Evolutionary conservation across 768 basidiomycete species (phyloP).

Genomic region (Lactarius tabidus): DNA sequence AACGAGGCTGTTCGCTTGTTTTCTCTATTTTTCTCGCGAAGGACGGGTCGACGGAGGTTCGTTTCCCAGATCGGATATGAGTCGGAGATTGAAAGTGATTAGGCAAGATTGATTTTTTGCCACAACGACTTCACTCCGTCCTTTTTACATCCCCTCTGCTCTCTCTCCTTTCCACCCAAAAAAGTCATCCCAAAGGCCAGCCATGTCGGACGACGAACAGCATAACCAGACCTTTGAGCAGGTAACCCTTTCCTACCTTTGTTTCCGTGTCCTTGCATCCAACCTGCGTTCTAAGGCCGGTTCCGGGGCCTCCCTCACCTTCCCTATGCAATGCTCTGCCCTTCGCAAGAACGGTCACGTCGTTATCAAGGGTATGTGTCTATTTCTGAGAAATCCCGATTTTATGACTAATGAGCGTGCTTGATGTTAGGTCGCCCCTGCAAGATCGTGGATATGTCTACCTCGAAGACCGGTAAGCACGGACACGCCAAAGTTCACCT

Average conservation of each 20-base stretch:
- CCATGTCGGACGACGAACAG: conserved; percentile 85
- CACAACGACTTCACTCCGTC: conserved; percentile 28
- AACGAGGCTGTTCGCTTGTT: neutral
- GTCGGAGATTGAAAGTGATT: conserved; percentile 43
- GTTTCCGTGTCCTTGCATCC: conserved; percentile 7
- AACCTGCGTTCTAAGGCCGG: conserved; percentile 43
- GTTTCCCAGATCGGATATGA: conserved; percentile 25
- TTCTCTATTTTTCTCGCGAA: neutral
- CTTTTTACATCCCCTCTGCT: conserved; percentile 30
- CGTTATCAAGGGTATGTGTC: conserved; percentile 67
- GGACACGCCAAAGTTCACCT: conserved; percentile 99
- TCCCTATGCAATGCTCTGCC: conserved; percentile 93
- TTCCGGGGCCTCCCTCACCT: conserved; percentile 75
- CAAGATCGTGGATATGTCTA: conserved; percentile 29
- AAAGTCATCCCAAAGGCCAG: conserved; percentile 18
- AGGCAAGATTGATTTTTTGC: conserved; percentile 32
- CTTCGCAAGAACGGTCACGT: conserved; percentile 92
- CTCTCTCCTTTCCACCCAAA: conserved; percentile 28
- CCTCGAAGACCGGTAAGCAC: conserved; percentile 84
- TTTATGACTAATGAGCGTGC: neutral
- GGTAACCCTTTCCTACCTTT: conserved; percentile 37
- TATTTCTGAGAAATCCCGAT: neutral
- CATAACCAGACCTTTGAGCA: conserved; percentile 87
- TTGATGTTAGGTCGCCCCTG: conserved; percentile 24
- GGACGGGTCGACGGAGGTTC: neutral